Base-by-base conservation (phyloP, 1,284 basidiomycete genomes). In the Sphaerobolus stellatus region DNA sequence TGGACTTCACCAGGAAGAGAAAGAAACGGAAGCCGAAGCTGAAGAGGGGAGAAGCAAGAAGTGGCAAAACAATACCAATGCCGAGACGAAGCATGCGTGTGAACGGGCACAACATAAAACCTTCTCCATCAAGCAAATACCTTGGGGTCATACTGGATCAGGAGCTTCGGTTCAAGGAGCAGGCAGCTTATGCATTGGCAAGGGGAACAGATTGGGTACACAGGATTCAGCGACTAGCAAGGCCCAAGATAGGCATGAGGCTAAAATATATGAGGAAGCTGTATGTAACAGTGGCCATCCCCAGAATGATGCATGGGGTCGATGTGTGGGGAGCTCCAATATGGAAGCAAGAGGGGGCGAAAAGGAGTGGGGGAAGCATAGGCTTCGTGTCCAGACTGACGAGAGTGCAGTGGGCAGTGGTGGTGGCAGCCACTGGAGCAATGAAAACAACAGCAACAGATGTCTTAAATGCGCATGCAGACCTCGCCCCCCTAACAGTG, bases 401-500 rank as follows among this genome's bases (percentile, higher is more conserved):
- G 5, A 38, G 22, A 29, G 36, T 56, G 3, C 55, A 56, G 38
- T 20, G 52, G 3, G 25, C 11, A 14, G 55, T 51, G 18, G 50
- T 49, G 4, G 33, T 56, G 5, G 11, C 13, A 13, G 33, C 53
- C 25, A 53, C 51, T 11, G 52, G 52, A 6, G 44, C 33, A 5
- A 53, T 57, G 51, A 31, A 34, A 40, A 30, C 52, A 11, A 28
- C 52, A 11, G 24, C 52, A 3, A 44, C 14, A 2, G 45, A 53
- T 41, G 16, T 48, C 4, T 28, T 54, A 13, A 52, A 54, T 14
- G 30, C 28, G 16, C 45, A 55, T 20, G 18, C 56, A 14, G 25
- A 54, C 51, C 41, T 54, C 48, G 60, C 66, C 0, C 75, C 75
- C 0, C 61, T 70, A 13, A 27, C 62, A 5, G 53, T 68, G 0